phyloP scores from a whole-genome alignment of 2,329 filamentous ascomycete species.

The Colletotrichum salicis region DNA sequence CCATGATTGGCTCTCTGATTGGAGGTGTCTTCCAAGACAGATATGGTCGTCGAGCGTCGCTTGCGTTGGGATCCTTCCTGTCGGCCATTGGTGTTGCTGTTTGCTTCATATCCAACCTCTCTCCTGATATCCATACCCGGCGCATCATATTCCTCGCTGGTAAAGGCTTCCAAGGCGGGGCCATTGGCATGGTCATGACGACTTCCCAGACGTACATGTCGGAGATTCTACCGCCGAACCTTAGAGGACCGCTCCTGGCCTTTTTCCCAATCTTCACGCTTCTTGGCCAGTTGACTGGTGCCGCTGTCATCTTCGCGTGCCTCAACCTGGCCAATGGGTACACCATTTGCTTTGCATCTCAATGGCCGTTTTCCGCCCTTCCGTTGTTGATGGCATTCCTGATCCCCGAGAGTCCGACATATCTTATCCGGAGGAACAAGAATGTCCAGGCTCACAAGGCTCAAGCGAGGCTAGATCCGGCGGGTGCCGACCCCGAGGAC shows the following conservation, averaged over 20 bases:
- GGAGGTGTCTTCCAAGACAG: conserved; percentile 54
- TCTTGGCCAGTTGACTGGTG: conserved; percentile 59
- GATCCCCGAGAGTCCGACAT: conserved; percentile 63
- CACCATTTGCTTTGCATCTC: conserved; percentile 53
- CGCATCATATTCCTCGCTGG: conserved; percentile 55
- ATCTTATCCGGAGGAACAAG: conserved; percentile 54
- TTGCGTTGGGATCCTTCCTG: conserved; percentile 49
- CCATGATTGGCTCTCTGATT: conserved; percentile 49
- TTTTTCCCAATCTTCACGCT: conserved; percentile 61
- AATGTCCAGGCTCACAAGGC: conserved; percentile 54
- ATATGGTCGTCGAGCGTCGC: conserved; percentile 48
- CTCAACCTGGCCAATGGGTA: conserved; percentile 47
- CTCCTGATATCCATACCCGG: conserved; percentile 39
- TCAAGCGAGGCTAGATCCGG: conserved; percentile 60
- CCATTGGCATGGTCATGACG: conserved; percentile 56
- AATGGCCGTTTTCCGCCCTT: conserved; percentile 56
- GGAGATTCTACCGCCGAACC: conserved; percentile 57
- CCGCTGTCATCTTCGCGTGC: conserved; percentile 51
- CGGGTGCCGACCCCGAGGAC: conserved; percentile 49
- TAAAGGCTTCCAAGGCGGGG: conserved; percentile 57
- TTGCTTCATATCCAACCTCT: conserved; percentile 39
- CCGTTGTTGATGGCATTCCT: conserved; percentile 54
- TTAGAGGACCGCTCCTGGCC: conserved; percentile 59
- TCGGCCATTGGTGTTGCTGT: conserved; percentile 50
- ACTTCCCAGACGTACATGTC: conserved; percentile 60